Evolutionary conservation across 1,139 yeast genomes (phyloP), one percentile per base, ranked within the genome.

Genomic region (Kodamaea anthophila): DNA sequence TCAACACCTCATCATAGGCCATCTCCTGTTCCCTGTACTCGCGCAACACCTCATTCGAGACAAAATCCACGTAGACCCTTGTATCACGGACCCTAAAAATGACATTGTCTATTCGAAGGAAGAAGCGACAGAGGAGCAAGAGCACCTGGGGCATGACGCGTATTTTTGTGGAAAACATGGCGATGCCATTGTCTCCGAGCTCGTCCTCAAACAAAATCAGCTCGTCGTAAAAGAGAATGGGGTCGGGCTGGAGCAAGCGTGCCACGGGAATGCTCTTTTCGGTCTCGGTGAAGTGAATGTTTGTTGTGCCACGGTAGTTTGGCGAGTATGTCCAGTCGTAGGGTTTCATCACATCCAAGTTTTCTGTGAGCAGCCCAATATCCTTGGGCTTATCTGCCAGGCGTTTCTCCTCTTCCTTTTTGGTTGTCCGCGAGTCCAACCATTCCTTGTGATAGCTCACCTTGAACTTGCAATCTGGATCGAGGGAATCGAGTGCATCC

Each of bases 321-420:
- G 96, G 77, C 0, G 95, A 74, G 51, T 91, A 91, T 0, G 98
- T 91, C 99, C 99, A 91, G 58, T 91, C 98, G 53, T 76, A 93
- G 2, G 95, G 94, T 45, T 82, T 83, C 29, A 65, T 44, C 1
- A 56, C 50, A 29, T 64, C 68, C 32, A 56, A 38, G 29, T 41
- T 42, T 4, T 60, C 65, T 1, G 67, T 59, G 19, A 79, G 72
- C 35, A 47, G 51, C 15, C 53, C 49, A 22, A 61, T 44, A 32
- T 61, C 63, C 30, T 49, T 53, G 31, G 47, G 57, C 31, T 52
- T 46, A 26, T 56, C 58, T 27, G 51, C 51, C 19, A 43, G 41
- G 12, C 58, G 52, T 13, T 24, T 24, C 31, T 50, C 54, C 7
- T 31, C 23, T 24, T 49, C 55, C 25, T 47, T 51, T 21, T 55